These are phyloP conservation scores for Colletotrichum theobromicola DNA, from an alignment of 2,329 filamentous ascomycete genomes.

Conservation along the genomic window DNA sequence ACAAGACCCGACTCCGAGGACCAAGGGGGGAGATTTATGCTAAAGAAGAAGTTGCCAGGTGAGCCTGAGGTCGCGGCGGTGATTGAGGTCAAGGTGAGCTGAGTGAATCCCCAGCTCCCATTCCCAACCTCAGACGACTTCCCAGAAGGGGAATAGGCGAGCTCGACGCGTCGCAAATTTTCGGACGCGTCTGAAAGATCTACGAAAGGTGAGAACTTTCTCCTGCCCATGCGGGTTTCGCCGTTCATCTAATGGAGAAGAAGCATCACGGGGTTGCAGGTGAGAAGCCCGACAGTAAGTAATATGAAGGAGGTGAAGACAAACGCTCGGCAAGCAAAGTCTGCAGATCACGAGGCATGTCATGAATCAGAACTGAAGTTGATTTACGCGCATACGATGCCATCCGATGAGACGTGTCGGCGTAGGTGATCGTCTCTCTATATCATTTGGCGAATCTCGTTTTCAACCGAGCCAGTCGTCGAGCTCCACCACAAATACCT, in stretches of 20 bases:
- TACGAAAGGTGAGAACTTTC: not conserved
- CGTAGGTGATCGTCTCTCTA: not conserved
- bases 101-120: not conserved
- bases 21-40: not conserved
- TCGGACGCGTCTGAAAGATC: not conserved
- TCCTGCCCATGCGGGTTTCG: not conserved
- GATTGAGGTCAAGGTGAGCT: not conserved
- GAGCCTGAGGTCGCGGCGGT: not conserved
- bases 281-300: not conserved
- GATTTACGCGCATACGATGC: not conserved
- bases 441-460: not conserved
- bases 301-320: not conserved
- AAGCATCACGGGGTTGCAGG: not conserved
- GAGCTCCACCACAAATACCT: not conserved
- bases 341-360: not conserved
- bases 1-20: no score
- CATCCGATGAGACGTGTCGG: not conserved
- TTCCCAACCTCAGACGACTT: not conserved
- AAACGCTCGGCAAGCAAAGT: not conserved
- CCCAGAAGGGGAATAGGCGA: not conserved
- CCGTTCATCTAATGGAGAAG: not conserved
- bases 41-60: fast-evolving
- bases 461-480: not conserved
- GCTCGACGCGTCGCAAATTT: not conserved
- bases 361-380: not conserved